A percentile compares a stretch with the other conserved stretches of the same genome.
Evolutionary conservation across 495 filamentous ascomycete species (phyloP).

Genomic region (Acidomyces sp.): DNA sequence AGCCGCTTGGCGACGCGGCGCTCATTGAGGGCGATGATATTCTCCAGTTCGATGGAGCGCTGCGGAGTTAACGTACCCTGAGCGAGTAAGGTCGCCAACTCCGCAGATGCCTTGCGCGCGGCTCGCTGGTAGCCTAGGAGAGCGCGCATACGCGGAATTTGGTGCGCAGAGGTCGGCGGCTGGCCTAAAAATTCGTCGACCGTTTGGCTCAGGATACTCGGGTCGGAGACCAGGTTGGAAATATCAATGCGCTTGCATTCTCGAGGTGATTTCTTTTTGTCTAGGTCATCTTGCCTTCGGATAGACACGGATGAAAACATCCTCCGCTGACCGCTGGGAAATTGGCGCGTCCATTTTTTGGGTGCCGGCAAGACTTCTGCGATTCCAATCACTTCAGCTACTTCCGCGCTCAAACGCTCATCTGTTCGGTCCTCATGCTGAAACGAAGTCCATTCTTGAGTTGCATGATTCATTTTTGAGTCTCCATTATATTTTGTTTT

Average conservation of each 20-base stretch:
- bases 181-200: conserved; percentile 10
- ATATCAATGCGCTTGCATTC: not conserved
- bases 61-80: conserved; percentile 5
- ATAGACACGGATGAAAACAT: not conserved
- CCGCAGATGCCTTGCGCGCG: not conserved
- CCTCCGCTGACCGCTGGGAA: not conserved
- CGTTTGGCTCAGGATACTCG: not conserved
- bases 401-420: not conserved
- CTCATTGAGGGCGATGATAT: conserved; percentile 3
- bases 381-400: not conserved
- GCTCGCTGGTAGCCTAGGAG: not conserved
- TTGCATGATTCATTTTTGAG: too few relatives aligned
- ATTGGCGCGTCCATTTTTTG: not conserved
- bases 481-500: too few relatives aligned
- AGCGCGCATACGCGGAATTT: conserved; percentile 7
- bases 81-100: conserved; percentile 1
- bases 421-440: conserved; percentile 1
- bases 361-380: not conserved
- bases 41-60: conserved; percentile 1
- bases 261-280: not conserved
- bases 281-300: not conserved
- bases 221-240: not conserved
- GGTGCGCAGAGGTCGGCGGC: not conserved
- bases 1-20: conserved; percentile 6
- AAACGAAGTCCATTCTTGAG: too few relatives aligned